Evolutionary conservation across 257 asterid genomes (phyloP).

Genomic region (Solanum ahanhuiri): DNA sequence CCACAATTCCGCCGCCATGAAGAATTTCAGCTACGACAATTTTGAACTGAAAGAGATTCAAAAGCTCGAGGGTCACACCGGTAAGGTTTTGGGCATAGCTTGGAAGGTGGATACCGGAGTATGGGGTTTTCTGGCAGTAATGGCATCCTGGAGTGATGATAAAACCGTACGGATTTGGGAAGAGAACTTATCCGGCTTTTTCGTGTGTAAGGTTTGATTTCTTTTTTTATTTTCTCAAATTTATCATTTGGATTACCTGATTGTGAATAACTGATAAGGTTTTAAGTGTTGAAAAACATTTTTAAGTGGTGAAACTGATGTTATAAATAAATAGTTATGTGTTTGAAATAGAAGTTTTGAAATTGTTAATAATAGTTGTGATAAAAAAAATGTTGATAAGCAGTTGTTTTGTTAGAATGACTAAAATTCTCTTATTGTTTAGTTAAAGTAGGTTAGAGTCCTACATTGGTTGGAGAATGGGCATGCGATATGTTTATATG

Average conservation of each 20-base stretch:
- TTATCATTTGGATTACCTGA: background rate
- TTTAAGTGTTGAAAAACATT: background rate
- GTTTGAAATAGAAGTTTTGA: background rate
- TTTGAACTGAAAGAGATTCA: constrained; percentile 58
- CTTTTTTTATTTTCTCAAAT: background rate
- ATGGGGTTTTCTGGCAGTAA: constrained; percentile 57
- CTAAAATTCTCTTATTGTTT: too few species aligned
- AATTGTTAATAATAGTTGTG: background rate
- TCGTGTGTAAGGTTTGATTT: constrained; percentile 64
- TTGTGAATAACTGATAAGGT: background rate
- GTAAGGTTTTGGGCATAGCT: constrained; percentile 74
- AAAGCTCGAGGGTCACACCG: constrained; percentile 38
- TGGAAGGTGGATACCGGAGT: constrained; percentile 71
- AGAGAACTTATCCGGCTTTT: constrained; percentile 40
- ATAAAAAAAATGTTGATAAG: background rate
- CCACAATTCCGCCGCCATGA: background rate
- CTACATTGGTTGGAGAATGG: too few species aligned
- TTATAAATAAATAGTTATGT: background rate
- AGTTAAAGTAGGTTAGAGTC: too few species aligned
- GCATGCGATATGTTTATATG: too few species aligned
- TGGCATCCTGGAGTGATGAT: constrained; percentile 90
- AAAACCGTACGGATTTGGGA: constrained; percentile 81
- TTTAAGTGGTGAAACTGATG: background rate
- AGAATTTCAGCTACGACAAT: constrained; percentile 36
- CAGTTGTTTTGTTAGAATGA: too few species aligned